These are phyloP conservation scores for Cenchrus fungigraminus DNA, from an alignment of 176 grass and related monocot genomes.

Conservation along the genomic window DNA sequence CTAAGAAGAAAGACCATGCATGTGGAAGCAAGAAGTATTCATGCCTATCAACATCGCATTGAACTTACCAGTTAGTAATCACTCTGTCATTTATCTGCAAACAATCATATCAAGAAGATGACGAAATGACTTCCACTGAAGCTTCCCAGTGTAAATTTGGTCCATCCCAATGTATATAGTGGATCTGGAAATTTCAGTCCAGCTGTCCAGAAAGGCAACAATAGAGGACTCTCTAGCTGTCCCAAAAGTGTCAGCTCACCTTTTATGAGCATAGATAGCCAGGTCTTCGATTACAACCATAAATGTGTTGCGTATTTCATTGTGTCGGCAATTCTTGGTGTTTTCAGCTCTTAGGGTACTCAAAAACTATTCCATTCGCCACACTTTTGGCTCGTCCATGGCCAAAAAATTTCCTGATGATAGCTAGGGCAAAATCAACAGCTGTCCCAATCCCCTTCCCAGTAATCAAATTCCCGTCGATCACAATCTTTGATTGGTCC, in stretches of 20 bases:
- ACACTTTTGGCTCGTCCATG: constrained; percentile 73
- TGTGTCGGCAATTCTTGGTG: constrained; percentile 22
- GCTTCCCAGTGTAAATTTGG: constrained; percentile 30
- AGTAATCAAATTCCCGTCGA: constrained; percentile 88
- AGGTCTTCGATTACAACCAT: constrained; percentile 14
- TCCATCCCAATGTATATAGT: constrained; percentile 29
- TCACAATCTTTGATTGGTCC: constrained; percentile 67
- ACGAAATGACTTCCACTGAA: constrained; percentile 36
- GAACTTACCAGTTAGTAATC: constrained; percentile 36
- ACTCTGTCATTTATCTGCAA: constrained; percentile 16
- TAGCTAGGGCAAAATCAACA: constrained; percentile 74
- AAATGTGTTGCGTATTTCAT: not conserved
- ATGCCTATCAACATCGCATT: constrained; percentile 37
- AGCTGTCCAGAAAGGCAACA: constrained; percentile 36
- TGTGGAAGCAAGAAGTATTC: constrained; percentile 9
- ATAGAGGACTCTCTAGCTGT: constrained; percentile 7
- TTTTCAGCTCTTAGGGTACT: constrained; percentile 65
- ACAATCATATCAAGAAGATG: constrained; percentile 33
- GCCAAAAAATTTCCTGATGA: constrained; percentile 79
- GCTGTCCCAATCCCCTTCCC: constrained; percentile 68
- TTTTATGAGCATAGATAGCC: constrained; percentile 21
- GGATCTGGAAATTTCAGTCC: constrained; percentile 31
- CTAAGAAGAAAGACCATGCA: constrained; percentile 2
- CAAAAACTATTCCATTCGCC: constrained; percentile 85
- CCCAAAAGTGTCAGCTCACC: constrained; percentile 31